Percentiles rank a stretch among this genome's conserved stretches.
Conservation (phyloP, 805 yeast species). For the Lachancea waltii region DNA sequence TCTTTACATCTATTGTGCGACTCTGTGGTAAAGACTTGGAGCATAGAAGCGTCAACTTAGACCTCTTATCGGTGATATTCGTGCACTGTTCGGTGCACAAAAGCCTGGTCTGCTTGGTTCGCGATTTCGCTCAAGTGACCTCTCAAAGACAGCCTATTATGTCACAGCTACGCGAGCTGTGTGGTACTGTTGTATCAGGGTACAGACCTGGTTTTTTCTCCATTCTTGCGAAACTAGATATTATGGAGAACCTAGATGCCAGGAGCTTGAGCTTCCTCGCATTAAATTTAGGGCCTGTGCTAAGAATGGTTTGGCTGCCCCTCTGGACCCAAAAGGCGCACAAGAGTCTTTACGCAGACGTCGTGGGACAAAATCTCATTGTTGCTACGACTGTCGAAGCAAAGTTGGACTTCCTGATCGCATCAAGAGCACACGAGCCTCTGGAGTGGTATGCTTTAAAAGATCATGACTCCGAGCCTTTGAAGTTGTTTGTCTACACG, state of each 20-base stretch:
- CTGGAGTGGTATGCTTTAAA: constrained; percentile 4
- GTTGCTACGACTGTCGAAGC: constrained; percentile 12
- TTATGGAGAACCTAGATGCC: constrained; percentile 12
- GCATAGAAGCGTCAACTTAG: constrained; percentile 1
- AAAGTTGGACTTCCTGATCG: constrained; percentile 20
- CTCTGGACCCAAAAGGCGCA: constrained; percentile 13
- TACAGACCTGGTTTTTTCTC: constrained; percentile 19
- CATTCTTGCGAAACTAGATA: constrained; percentile 14
- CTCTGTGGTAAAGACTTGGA: background rate
- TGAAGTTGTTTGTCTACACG: constrained; percentile 13
- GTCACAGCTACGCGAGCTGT: constrained; percentile 6
- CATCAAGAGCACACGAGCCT: constrained; percentile 7
- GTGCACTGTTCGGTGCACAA: constrained; percentile 21
- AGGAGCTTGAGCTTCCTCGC: constrained; percentile 10
- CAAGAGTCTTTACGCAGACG: background rate
- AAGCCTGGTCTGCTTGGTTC: constrained; percentile 1
- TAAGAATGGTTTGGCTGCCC: constrained; percentile 21
- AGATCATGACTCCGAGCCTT: constrained; percentile 4
- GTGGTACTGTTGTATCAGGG: constrained; percentile 2
- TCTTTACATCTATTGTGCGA: constrained; percentile 2
- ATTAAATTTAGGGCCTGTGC: constrained; percentile 10
- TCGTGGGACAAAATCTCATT: constrained; percentile 5
- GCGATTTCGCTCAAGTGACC: background rate
- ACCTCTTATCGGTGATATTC: constrained; percentile 16
- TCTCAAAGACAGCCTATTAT: background rate